phyloP scores from a whole-genome alignment of 805 yeast genomes.

The Scheffersomyces coipomensis region DNA sequence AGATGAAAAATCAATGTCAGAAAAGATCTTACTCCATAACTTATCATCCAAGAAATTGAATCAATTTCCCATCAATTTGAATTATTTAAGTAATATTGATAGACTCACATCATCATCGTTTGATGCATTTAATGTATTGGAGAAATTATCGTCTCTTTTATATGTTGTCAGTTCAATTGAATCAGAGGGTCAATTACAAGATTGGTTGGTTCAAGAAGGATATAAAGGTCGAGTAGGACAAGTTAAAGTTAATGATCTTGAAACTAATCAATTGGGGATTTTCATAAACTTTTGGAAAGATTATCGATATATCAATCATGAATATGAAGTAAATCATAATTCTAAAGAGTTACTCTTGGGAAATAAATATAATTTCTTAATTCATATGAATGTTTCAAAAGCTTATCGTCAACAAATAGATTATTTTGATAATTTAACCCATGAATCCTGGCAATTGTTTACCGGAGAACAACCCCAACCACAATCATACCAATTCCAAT shows the following conservation, averaged over 20 bases:
- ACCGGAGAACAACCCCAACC: constrained; percentile 12
- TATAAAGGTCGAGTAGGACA: constrained; percentile 24
- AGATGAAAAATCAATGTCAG: constrained; percentile 18
- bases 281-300: constrained; percentile 38
- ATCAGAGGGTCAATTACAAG: constrained; percentile 2
- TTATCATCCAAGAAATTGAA: constrained; percentile 19
- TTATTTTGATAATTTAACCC: constrained; percentile 13
- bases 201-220: constrained; percentile 23
- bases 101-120: constrained; percentile 20
- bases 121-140: constrained; percentile 19
- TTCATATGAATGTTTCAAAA: constrained; percentile 19
- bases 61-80: constrained; percentile 34
- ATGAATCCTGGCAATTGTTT: constrained; percentile 20
- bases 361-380: constrained; percentile 15
- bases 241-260: constrained; percentile 22
- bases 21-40: constrained; percentile 25
- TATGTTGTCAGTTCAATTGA: constrained; percentile 18
- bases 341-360: constrained; percentile 11
- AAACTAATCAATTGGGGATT: constrained; percentile 25
- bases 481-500: constrained; percentile 1
- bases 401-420: constrained; percentile 11
- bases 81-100: constrained; percentile 36
- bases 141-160: constrained; percentile 25
- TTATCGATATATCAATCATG: constrained; percentile 23
- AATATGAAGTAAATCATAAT: constrained; percentile 7